Base-by-base conservation (phyloP, 345 rosid species). In the Salix purpurea region DNA sequence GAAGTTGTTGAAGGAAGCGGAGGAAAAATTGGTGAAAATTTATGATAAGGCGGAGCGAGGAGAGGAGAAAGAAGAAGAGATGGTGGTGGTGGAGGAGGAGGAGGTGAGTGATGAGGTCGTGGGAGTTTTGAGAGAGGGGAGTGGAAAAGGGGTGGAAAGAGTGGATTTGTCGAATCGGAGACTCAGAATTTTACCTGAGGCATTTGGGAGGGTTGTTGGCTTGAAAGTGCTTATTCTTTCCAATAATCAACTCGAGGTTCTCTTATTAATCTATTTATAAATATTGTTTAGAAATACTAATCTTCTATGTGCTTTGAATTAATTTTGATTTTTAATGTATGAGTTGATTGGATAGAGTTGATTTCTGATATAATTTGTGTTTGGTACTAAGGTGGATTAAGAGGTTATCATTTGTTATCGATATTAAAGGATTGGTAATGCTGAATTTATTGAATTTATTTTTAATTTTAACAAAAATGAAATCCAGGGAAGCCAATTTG, bases 1-100 rank as follows among this genome's bases (percentile, higher is more conserved):
- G 82, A 91, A 80, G 88, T 83, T 96, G 85, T 71, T 92, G 83
- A 90, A 86, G 83, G 97, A 90, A 32, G 98, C 93, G 6, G 99
- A 96, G 84, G 83, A 86, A 81, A 84, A 85, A 78, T 83, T 96
- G 56, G 93, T 86, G 62, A 80, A 70, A 87, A 91, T 96, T 68
- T 92, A 92, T 56, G 97, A 90, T 76, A 83, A 78, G 2, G 92
- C 89, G 0, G 91, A 81, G 76, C 79, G 32, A 16, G 84, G 75
- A 24, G 74, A 15, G 21, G 50, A 30, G 37, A 66, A 75, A 1
- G 82, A 79, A 48, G 82, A 66, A 19, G 85, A 72, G 30, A 80
- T 62, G 65, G 78, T 30, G 19, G 67, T 75, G 44, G 83, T 39
- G 71, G 12, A 50, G 7, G 89, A 50, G 7, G 89, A 82, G 60